Percentiles rank a stretch among this genome's conserved stretches.
Evolutionary conservation across 2,329 filamentous ascomycete species (phyloP).

Genomic region (Fusarium dimerum): DNA sequence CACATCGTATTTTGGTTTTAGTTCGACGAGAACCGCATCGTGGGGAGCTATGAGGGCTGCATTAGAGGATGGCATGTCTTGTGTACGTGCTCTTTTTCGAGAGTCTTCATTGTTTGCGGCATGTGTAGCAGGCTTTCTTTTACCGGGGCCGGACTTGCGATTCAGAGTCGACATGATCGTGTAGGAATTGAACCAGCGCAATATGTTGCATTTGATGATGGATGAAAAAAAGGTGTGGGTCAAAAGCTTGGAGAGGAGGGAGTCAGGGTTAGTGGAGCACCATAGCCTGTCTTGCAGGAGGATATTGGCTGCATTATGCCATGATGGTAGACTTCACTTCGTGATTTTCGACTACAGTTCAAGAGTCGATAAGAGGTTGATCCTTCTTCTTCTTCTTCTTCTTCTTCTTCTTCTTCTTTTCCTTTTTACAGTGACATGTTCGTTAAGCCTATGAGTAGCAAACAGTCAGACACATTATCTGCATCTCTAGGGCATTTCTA

Average conservation of each 20-base stretch:
- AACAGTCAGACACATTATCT: too few relatives aligned
- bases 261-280: slow-evolving; percentile 19
- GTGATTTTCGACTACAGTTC: too few relatives aligned
- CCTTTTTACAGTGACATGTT: too few relatives aligned
- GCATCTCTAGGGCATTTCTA: too few relatives aligned
- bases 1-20: slow-evolving; percentile 50
- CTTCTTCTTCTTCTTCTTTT: too few relatives aligned
- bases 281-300: background rate
- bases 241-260: background rate
- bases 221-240: slow-evolving; percentile 20
- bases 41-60: slow-evolving; percentile 38
- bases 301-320: background rate
- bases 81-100: slow-evolving; percentile 12
- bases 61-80: slow-evolving; percentile 7
- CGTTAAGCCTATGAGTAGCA: too few relatives aligned
- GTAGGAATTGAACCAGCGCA: slow-evolving; percentile 6
- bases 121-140: slow-evolving; percentile 20
- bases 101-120: slow-evolving; percentile 6
- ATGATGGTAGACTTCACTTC: too few relatives aligned
- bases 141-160: slow-evolving; percentile 9
- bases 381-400: too few relatives aligned
- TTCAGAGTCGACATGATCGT: slow-evolving; percentile 18
- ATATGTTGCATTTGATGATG: slow-evolving; percentile 5
- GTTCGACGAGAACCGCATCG: slow-evolving; percentile 44
- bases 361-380: background rate